These are phyloP conservation scores for Angomonas deanei DNA, from an alignment of 208 protist genomes.

Conservation along the genomic window DNA sequence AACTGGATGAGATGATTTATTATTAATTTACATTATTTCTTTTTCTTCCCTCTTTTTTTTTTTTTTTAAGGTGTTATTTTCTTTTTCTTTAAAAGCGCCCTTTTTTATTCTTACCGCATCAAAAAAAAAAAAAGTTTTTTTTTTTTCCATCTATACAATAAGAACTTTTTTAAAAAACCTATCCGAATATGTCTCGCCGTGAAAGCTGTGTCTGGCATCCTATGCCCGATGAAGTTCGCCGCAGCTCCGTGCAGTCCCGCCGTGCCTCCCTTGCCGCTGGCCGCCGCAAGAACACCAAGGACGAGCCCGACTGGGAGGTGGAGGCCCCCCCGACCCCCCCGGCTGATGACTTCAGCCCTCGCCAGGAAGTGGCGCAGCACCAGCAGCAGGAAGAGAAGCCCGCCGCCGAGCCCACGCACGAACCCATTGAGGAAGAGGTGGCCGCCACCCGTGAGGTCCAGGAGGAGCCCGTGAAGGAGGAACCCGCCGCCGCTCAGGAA, in stretches of 20 bases:
- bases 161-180: slow-evolving; percentile 6
- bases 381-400: too few species aligned
- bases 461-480: neutral
- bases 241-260: slow-evolving; percentile 36
- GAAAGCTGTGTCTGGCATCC: slow-evolving; percentile 55
- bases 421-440: neutral
- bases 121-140: too few species aligned
- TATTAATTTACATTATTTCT: neutral
- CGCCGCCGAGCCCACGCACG: neutral
- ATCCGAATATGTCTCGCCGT: slow-evolving; percentile 24
- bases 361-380: slow-evolving; percentile 3
- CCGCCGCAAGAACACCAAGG: slow-evolving; percentile 23
- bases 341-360: slow-evolving; percentile 18
- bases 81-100: too few species aligned
- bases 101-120: slow-evolving; percentile 21
- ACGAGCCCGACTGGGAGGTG: slow-evolving; percentile 37
- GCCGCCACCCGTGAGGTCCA: neutral
- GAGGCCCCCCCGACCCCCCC: slow-evolving; percentile 32
- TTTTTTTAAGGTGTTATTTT: too few species aligned
- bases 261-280: slow-evolving; percentile 39
- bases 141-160: neutral
- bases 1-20: too few species aligned
- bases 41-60: slow-evolving; percentile 10
- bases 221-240: slow-evolving; percentile 56
- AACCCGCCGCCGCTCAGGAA: neutral